Percentiles rank a stretch among this genome's conserved stretches.
phyloP scores from a whole-genome alignment of 208 protist genomes.

The Wallacemonas collosoma region DNA sequence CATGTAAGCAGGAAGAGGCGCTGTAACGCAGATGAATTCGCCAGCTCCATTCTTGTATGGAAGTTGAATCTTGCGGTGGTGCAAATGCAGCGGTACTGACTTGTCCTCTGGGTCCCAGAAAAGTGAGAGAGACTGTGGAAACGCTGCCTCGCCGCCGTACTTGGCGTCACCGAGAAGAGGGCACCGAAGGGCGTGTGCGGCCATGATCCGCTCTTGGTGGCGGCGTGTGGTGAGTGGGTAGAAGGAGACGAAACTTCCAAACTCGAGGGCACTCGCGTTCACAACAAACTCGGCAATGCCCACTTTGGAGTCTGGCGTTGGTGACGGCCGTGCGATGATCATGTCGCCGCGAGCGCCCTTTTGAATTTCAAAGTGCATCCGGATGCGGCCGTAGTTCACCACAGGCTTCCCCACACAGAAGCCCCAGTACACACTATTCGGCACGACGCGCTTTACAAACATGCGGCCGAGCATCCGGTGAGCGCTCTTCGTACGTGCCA shows the following conservation, averaged over 20 bases:
- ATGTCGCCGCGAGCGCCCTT: slow-evolving; percentile 56
- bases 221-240: slow-evolving; percentile 88
- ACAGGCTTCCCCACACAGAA: slow-evolving; percentile 86
- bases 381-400: slow-evolving; percentile 87
- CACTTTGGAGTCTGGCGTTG: slow-evolving; percentile 76
- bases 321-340: slow-evolving; percentile 80
- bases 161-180: slow-evolving; percentile 92
- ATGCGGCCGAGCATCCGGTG: slow-evolving; percentile 89
- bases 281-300: slow-evolving; percentile 91
- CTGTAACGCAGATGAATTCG: slow-evolving; percentile 86
- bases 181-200: slow-evolving; percentile 85
- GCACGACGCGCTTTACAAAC: slow-evolving; percentile 89
- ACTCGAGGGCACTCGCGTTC: slow-evolving; percentile 86
- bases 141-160: slow-evolving; percentile 90
- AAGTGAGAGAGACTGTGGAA: slow-evolving; percentile 77
- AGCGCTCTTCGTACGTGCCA: slow-evolving; percentile 77
- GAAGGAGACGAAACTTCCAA: slow-evolving; percentile 90
- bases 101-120: slow-evolving; percentile 87
- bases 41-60: slow-evolving; percentile 88
- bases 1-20: slow-evolving; percentile 90
- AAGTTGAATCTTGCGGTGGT: slow-evolving; percentile 90
- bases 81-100: slow-evolving; percentile 80
- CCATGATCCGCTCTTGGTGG: slow-evolving; percentile 92
- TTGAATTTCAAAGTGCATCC: slow-evolving; percentile 92
- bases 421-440: slow-evolving; percentile 93